Conservation (phyloP, 1,139 yeast species). For the Ashbya aceris region DNA sequence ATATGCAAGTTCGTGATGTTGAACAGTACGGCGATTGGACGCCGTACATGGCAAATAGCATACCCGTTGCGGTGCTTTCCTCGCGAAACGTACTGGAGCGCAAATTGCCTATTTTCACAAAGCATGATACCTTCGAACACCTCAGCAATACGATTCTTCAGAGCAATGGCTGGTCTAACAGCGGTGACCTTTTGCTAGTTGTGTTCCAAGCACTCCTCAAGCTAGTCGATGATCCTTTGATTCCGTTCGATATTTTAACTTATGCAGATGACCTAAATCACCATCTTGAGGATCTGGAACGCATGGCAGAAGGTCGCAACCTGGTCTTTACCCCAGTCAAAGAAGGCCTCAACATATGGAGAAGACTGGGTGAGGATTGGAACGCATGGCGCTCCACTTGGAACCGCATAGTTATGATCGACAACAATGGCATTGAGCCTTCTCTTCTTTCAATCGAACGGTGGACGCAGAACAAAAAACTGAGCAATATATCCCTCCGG, state of each 20-base stretch:
- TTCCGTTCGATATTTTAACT: conserved; percentile 56
- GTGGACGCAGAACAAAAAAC: conserved; percentile 69
- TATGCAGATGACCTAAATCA: conserved; percentile 40
- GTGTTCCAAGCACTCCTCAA: conserved; percentile 45
- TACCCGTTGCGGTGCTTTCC: conserved; percentile 45
- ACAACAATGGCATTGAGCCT: conserved; percentile 48
- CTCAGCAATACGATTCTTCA: conserved; percentile 34
- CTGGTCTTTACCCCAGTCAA: conserved; percentile 27
- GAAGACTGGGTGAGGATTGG: conserved; percentile 35
- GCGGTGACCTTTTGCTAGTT: conserved; percentile 48
- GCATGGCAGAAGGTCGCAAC: conserved; percentile 23
- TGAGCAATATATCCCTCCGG: conserved; percentile 48
- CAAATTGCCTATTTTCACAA: conserved; percentile 50
- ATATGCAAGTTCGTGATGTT: conserved; percentile 26
- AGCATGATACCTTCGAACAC: conserved; percentile 57
- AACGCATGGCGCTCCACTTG: conserved; percentile 27
- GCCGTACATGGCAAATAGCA: conserved; percentile 47
- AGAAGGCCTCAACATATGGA: conserved; percentile 30
- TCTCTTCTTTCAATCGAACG: conserved; percentile 60
- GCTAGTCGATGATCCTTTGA: conserved; percentile 61
- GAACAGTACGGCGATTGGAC: conserved; percentile 54
- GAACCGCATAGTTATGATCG: conserved; percentile 22
- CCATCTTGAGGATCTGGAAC: conserved; percentile 42
- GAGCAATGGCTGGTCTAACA: conserved; percentile 43
- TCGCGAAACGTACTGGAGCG: conserved; percentile 34